A percentile compares a stretch with the other conserved stretches of the same genome.
Conservation (phyloP, 768 basidiomycete genomes). For the Strobilomyces confusus region DNA sequence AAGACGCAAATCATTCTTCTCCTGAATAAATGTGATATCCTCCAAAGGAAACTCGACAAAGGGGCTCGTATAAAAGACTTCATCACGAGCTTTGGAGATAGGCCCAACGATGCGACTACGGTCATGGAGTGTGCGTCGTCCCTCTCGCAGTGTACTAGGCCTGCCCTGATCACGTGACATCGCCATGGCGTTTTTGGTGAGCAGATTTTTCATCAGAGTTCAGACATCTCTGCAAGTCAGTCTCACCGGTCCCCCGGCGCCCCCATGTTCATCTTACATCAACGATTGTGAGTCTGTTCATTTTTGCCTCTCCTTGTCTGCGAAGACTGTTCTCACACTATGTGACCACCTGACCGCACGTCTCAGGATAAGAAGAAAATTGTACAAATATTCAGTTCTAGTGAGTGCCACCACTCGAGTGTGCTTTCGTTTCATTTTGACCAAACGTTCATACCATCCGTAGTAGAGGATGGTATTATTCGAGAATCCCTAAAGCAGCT, state of each 20-base stretch:
- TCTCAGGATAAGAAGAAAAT: too few relatives aligned
- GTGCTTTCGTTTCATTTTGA: too few relatives aligned
- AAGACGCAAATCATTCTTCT: slow-evolving; percentile 51
- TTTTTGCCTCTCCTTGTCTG: too few relatives aligned
- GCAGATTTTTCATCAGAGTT: slow-evolving; percentile 80
- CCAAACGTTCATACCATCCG: too few relatives aligned
- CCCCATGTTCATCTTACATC: slow-evolving; percentile 76
- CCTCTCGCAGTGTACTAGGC: neutral
- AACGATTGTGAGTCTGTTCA: slow-evolving; percentile 55
- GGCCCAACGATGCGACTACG: slow-evolving; percentile 64
- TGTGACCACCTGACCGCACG: too few relatives aligned
- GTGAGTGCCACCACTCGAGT: too few relatives aligned
- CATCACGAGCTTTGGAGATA: slow-evolving; percentile 70
- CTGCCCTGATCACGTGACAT: neutral
- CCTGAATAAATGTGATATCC: slow-evolving; percentile 69
- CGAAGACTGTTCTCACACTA: too few relatives aligned
- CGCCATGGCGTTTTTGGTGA: neutral
- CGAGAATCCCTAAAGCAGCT: too few relatives aligned
- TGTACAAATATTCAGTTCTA: too few relatives aligned
- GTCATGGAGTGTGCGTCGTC: slow-evolving; percentile 62
- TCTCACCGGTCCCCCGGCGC: slow-evolving; percentile 60
- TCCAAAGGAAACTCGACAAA: slow-evolving; percentile 66
- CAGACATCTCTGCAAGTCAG: slow-evolving; percentile 61
- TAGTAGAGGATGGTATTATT: too few relatives aligned
- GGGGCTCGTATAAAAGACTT: slow-evolving; percentile 64